Percentiles rank a stretch among this genome's conserved stretches.
These are phyloP conservation scores for Trichoderma sp. DNA, from an alignment of 2,329 filamentous ascomycete genomes.

Conservation along the genomic window DNA sequence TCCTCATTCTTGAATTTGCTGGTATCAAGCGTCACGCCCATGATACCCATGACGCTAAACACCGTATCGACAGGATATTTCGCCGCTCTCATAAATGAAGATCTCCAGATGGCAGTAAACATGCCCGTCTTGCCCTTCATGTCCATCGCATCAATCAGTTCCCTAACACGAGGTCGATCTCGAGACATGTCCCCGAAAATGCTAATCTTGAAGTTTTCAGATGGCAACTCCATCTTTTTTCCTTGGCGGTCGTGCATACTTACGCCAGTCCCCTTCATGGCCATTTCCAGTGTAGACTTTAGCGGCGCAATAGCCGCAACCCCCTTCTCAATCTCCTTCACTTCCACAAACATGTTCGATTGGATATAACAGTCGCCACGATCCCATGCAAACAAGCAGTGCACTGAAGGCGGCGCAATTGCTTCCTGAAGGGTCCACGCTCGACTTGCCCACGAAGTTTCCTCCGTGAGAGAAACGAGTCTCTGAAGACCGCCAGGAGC, in stretches of 20 bases:
- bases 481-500: conserved; percentile 1
- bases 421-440: conserved; percentile 12
- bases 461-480: not conserved
- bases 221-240: not conserved
- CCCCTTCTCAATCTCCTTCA: not conserved
- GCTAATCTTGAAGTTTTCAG: not conserved
- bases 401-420: not conserved
- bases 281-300: not conserved
- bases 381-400: not conserved
- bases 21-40: conserved; percentile 9
- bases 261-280: not conserved
- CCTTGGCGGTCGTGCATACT: not conserved
- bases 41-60: conserved; percentile 9
- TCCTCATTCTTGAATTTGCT: not conserved
- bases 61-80: conserved; percentile 3
- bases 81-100: not conserved
- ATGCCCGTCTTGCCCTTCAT: conserved; percentile 11
- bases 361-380: not conserved
- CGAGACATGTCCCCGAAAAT: not conserved
- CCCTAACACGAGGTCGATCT: not conserved
- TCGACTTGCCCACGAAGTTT: not conserved
- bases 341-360: not conserved
- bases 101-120: conserved; percentile 10
- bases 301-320: not conserved
- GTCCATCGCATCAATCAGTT: conserved; percentile 3